These are phyloP conservation scores for Fusarium papillatum DNA, from an alignment of 2,329 filamentous ascomycete genomes.

Conservation along the genomic window DNA sequence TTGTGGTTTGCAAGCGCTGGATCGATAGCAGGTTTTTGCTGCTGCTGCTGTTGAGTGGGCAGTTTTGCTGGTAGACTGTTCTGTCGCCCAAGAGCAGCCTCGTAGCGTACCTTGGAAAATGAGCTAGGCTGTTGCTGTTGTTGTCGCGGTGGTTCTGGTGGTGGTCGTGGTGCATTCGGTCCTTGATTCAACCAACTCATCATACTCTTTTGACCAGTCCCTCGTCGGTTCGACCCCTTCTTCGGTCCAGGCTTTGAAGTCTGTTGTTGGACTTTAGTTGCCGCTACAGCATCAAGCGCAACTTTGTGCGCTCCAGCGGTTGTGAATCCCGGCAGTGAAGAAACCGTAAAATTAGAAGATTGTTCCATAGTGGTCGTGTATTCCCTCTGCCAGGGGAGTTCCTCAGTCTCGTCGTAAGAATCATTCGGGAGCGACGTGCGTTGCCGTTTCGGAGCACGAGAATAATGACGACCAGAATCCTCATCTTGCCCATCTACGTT, in stretches of 20 bases:
- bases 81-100: constrained; percentile 42
- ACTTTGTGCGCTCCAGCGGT: constrained; percentile 69
- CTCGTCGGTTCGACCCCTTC: constrained; percentile 49
- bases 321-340: constrained; percentile 71
- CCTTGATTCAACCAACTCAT: constrained; percentile 54
- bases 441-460: constrained; percentile 47
- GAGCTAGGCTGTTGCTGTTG: constrained; percentile 30
- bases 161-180: constrained; percentile 24
- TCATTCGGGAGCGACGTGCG: constrained; percentile 37
- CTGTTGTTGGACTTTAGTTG: constrained; percentile 28
- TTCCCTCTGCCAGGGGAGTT: constrained; percentile 56
- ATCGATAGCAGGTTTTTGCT: constrained; percentile 43
- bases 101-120: constrained; percentile 41
- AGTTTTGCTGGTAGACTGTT: constrained; percentile 15
- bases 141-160: constrained; percentile 13
- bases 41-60: constrained; percentile 16
- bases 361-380: constrained; percentile 75
- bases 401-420: constrained; percentile 29
- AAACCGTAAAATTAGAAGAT: constrained; percentile 69
- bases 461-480: constrained; percentile 29
- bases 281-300: constrained; percentile 46
- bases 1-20: constrained; percentile 54
- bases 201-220: constrained; percentile 57
- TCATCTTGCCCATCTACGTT: constrained; percentile 36
- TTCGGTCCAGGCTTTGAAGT: constrained; percentile 36